These are phyloP conservation scores for Taiozyma onychis DNA, from an alignment of 1,139 yeast species.

Conservation along the genomic window DNA sequence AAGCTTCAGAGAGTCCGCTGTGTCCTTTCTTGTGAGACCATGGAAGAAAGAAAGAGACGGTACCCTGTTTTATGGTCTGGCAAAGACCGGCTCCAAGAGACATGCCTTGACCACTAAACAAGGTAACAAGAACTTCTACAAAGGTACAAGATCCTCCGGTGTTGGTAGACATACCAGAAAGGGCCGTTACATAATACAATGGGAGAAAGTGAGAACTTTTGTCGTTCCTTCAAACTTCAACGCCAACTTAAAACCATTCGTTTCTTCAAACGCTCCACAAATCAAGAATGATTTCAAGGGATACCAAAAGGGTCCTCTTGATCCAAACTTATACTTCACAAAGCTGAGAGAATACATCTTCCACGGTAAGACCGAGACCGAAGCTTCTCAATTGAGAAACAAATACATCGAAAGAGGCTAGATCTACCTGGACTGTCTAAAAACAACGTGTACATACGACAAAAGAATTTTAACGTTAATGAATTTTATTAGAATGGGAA, in stretches of 20 bases:
- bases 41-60: constrained; percentile 88
- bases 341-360: constrained; percentile 73
- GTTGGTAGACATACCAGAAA: constrained; percentile 72
- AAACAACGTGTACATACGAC: constrained; percentile 4
- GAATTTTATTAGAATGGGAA: constrained; percentile 1
- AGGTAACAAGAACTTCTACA: constrained; percentile 90
- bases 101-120: constrained; percentile 84
- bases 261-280: constrained; percentile 64
- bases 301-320: constrained; percentile 64
- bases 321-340: constrained; percentile 66
- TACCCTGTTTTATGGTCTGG: constrained; percentile 71
- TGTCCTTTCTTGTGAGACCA: constrained; percentile 62
- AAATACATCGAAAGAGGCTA: constrained; percentile 38
- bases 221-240: constrained; percentile 64
- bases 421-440: not conserved
- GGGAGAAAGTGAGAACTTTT: constrained; percentile 85
- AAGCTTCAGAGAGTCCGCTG: constrained; percentile 49
- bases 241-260: constrained; percentile 63
- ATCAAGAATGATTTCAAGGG: constrained; percentile 66
- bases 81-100: constrained; percentile 79
- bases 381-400: constrained; percentile 23
- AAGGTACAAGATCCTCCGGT: constrained; percentile 95
- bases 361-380: constrained; percentile 47
- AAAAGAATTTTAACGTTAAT: not conserved
- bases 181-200: constrained; percentile 75